Evolutionary conservation across 176 grass and related monocot genomes (phyloP).

Genomic region (Rhynchospora pubera): DNA sequence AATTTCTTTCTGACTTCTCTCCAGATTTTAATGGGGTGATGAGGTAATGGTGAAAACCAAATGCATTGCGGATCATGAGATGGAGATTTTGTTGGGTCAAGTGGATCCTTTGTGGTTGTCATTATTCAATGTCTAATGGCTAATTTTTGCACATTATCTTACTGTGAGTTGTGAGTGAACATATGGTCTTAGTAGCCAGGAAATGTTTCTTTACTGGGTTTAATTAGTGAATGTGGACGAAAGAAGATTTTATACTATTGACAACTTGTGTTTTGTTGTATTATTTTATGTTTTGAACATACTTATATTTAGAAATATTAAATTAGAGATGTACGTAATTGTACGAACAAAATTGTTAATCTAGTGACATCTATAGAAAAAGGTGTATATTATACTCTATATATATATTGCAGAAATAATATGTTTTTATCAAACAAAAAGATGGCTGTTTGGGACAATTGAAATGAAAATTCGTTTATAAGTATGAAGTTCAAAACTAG

Average conservation of each 20-base stretch:
- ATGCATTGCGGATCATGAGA: background rate
- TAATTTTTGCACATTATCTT: background rate
- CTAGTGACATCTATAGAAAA: background rate
- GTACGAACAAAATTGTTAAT: background rate
- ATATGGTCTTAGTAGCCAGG: background rate
- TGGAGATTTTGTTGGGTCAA: conserved; percentile 14
- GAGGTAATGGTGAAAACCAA: background rate
- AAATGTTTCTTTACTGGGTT: background rate
- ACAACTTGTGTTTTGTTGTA: background rate
- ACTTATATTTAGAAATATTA: background rate
- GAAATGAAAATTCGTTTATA: too few species aligned
- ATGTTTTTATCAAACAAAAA: background rate
- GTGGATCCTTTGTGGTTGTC: conserved; percentile 20
- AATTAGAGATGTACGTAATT: background rate
- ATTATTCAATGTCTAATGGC: background rate
- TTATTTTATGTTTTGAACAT: background rate
- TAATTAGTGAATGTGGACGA: background rate
- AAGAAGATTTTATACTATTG: background rate
- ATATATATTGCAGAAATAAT: background rate
- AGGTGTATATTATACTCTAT: background rate
- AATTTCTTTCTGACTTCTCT: background rate
- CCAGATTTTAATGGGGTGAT: conserved; percentile 9
- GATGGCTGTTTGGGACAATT: too few species aligned
- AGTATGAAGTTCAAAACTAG: too few species aligned
- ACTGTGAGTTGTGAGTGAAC: background rate